Base-by-base conservation (phyloP, 768 basidiomycete species). In the Panaeolus cyanescens region DNA sequence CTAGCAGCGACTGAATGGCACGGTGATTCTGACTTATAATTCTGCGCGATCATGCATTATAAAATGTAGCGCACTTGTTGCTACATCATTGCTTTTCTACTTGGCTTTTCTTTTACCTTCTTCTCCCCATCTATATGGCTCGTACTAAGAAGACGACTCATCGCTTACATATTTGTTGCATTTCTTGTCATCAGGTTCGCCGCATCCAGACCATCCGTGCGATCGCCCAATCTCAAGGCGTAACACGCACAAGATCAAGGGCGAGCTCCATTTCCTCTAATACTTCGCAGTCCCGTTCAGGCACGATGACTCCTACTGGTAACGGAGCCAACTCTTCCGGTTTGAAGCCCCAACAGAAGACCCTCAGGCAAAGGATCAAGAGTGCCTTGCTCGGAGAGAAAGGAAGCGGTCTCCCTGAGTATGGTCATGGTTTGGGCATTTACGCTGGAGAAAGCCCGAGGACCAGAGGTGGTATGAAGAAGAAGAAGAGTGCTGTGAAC, bases 191-290 rank as follows among this genome's bases (percentile, higher is more conserved):
- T 22, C 68, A 90, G 88, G 90, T 92, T 59, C 85, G 86, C 60
- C 83, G 90, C 54, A 89, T 92, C 68, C 85, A 85, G 71, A 81
- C 82, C 32, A 84, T 85, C 20, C 85, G 87, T 12, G 81, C 78
- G 10, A 65, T 76, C 22, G 31, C 45, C 42, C 56, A 57, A 25
- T 50, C 45, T 28, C 45, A 50, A 28, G 30, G 10, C 9, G 33
- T 33, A 33, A 73, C 75, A 5, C 74, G 74, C 64, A 85, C 77
- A 66, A 80, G 65, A 66, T 85, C 77, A 66, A 80, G 65, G 66
- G 68, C 77, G 19, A 70, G 71, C 58, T 74, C 74, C 3, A 60
- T 74, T 67, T 70, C 76, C 1, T 73, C 76, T 4, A 66, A 71
- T 9, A 62, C 73, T 3, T 67, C 69, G 3, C 45, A 50, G n/a